Evolutionary conservation across 768 basidiomycete genomes (phyloP).

Genomic region (Gloeophyllum trabeum): DNA sequence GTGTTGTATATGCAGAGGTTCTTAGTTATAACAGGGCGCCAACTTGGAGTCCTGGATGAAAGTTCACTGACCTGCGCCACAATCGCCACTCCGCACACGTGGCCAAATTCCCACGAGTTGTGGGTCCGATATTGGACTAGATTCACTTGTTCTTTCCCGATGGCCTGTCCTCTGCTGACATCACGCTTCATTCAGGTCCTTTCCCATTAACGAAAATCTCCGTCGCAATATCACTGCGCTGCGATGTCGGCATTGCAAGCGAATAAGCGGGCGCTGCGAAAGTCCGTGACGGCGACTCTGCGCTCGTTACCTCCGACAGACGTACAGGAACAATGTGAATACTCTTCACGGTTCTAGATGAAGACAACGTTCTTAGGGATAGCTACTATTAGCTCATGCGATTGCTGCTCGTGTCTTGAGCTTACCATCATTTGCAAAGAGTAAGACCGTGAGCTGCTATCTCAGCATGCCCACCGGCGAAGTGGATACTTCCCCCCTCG

Average conservation of each 20-base stretch:
- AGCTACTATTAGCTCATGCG: slow-evolving; percentile 12
- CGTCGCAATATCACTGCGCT: too few species aligned
- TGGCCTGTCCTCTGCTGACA: too few species aligned
- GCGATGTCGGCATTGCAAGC: slow-evolving; percentile 22
- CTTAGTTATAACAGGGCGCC: too few species aligned
- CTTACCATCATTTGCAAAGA: slow-evolving; percentile 37
- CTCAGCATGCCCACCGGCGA: slow-evolving; percentile 73
- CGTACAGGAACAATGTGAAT: slow-evolving; percentile 51
- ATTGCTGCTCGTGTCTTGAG: slow-evolving; percentile 37
- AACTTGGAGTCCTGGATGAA: too few species aligned
- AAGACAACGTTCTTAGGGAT: slow-evolving; percentile 1
- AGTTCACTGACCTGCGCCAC: too few species aligned
- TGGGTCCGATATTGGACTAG: too few species aligned
- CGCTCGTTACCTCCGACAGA: slow-evolving; percentile 28
- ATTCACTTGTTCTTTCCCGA: too few species aligned
- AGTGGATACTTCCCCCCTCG: slow-evolving; percentile 43
- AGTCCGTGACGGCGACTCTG: slow-evolving; percentile 33
- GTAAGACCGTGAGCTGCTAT: slow-evolving; percentile 56
- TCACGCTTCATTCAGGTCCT: too few species aligned
- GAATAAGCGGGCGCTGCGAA: slow-evolving; percentile 49
- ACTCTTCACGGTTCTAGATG: background rate
- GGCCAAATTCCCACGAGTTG: too few species aligned
- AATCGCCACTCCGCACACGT: too few species aligned
- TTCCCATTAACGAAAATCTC: too few species aligned
- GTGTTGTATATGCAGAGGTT: too few species aligned